Percentiles rank a stretch among this genome's conserved stretches.
phyloP scores from a whole-genome alignment of 345 rosid species.

The Hirschfeldia incana region DNA sequence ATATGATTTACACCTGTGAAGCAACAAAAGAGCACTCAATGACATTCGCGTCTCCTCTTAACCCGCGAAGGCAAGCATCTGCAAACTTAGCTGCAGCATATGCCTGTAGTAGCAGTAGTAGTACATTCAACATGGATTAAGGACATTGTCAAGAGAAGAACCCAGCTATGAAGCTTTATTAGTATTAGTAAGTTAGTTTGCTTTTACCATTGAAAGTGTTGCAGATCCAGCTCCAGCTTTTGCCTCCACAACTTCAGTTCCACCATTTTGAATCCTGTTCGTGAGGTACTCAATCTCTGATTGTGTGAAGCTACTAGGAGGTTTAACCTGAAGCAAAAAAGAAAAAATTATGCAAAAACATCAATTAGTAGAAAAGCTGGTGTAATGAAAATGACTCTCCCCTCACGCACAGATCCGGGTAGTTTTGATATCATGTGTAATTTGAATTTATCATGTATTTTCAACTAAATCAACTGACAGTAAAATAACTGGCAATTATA shows the following conservation, averaged over 20 bases:
- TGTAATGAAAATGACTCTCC: background rate
- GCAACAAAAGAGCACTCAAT: conserved; percentile 67
- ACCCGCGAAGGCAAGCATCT: conserved; percentile 74
- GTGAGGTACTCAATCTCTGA: conserved; percentile 70
- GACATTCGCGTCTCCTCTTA: conserved; percentile 71
- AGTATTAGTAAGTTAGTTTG: conserved; percentile 15
- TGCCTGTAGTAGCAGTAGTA: conserved; percentile 44
- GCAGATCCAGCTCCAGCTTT: conserved; percentile 89
- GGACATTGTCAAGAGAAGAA: background rate
- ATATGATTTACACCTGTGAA: conserved; percentile 54
- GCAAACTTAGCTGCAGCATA: conserved; percentile 89
- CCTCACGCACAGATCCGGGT: too few relatives aligned
- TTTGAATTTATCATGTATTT: too few relatives aligned
- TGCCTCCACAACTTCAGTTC: conserved; percentile 90
- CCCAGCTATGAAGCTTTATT: too few relatives aligned
- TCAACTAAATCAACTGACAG: too few relatives aligned
- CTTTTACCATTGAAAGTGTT: conserved; percentile 73
- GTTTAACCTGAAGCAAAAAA: conserved; percentile 52
- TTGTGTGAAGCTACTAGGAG: conserved; percentile 66
- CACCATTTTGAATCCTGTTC: conserved; percentile 80
- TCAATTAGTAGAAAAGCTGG: background rate
- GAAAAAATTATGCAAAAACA: background rate
- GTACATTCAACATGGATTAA: background rate
- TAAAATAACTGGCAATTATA: too few relatives aligned
- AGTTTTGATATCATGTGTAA: too few relatives aligned